These are phyloP conservation scores for Wickerhamiella vanderwaltii DNA, from an alignment of 805 yeast species.

Conservation along the genomic window DNA sequence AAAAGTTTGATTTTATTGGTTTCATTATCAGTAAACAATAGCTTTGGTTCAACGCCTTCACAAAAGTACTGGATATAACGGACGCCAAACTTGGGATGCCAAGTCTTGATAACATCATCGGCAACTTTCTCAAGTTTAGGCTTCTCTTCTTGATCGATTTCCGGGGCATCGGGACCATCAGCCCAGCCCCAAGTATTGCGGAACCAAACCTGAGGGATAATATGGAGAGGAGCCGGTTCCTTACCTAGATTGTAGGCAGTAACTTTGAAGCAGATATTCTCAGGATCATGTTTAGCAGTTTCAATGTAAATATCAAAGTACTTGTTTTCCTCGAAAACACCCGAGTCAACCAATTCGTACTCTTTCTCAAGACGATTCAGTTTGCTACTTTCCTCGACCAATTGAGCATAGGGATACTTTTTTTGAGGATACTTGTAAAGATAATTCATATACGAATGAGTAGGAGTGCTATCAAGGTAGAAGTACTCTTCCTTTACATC, in stretches of 20 bases:
- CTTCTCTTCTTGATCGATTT: constrained; percentile 9
- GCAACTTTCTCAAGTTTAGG: constrained; percentile 31
- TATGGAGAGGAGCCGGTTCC: constrained; percentile 77
- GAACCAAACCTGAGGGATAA: constrained; percentile 71
- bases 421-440: constrained; percentile 86
- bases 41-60: constrained; percentile 60
- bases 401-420: constrained; percentile 67
- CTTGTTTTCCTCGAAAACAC: constrained; percentile 46
- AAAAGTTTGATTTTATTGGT: constrained; percentile 63
- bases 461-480: constrained; percentile 82
- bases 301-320: constrained; percentile 85
- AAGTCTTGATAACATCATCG: constrained; percentile 42
- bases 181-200: constrained; percentile 96
- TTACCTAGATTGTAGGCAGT: constrained; percentile 80
- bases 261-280: constrained; percentile 67
- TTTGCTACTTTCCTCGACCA: constrained; percentile 53
- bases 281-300: constrained; percentile 77
- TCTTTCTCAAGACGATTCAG: constrained; percentile 60
- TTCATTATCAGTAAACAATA: constrained; percentile 82
- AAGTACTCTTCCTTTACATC: constrained; percentile 62
- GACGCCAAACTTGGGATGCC: constrained; percentile 58
- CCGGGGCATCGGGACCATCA: constrained; percentile 29
- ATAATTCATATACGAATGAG: constrained; percentile 86
- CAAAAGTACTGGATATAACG: constrained; percentile 44
- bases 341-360: constrained; percentile 74